Conservation (phyloP, 768 basidiomycete species). For the Pleurotus salmoneostramineus region DNA sequence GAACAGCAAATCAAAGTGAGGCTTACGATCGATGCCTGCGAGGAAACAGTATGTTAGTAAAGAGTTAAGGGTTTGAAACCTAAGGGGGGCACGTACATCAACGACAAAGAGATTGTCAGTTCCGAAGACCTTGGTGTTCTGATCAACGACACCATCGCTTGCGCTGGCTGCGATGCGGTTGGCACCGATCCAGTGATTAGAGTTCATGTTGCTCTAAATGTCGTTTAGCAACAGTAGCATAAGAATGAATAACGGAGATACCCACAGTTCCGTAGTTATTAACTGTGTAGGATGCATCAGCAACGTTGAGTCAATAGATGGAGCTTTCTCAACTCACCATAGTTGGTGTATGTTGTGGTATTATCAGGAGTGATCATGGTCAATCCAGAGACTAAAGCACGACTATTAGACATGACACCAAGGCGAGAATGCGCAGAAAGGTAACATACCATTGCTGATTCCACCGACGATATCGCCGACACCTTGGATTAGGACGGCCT, state of each 20-base stretch:
- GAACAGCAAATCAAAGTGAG: background rate
- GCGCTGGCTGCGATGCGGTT: constrained; percentile 39
- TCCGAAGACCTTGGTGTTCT: constrained; percentile 49
- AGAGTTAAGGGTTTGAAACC: background rate
- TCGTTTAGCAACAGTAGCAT: background rate
- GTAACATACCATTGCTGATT: constrained; percentile 33
- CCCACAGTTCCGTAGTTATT: constrained; percentile 31
- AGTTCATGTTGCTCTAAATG: constrained; percentile 37
- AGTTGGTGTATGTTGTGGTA: constrained; percentile 48
- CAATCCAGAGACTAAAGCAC: constrained; percentile 38
- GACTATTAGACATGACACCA: background rate
- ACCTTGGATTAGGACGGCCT: constrained; percentile 42
- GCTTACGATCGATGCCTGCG: constrained; percentile 32
- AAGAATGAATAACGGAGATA: background rate
- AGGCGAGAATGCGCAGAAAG: background rate
- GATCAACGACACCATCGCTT: constrained; percentile 44
- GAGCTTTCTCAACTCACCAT: constrained; percentile 29
- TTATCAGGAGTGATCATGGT: constrained; percentile 60
- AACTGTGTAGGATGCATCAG: constrained; percentile 18
- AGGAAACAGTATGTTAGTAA: background rate
- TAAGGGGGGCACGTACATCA: constrained; percentile 33
- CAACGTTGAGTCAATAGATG: background rate
- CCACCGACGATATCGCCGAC: constrained; percentile 44
- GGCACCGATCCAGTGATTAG: constrained; percentile 65
- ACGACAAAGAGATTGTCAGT: constrained; percentile 52